Conservation (phyloP, 805 yeast genomes). For the Wickerhamomyces xylosicus region DNA sequence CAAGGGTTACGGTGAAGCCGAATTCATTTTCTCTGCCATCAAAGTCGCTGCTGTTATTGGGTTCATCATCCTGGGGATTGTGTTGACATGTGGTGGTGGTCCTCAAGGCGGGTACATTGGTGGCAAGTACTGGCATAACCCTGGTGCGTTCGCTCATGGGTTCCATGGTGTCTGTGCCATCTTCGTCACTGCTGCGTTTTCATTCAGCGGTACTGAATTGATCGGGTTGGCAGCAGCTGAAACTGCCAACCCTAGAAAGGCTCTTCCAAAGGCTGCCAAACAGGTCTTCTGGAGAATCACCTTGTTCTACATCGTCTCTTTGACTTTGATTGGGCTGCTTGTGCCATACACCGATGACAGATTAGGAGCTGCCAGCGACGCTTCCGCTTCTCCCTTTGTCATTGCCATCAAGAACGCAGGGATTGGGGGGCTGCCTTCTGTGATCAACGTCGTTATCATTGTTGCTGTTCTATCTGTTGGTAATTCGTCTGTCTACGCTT, state of each 20-base stretch:
- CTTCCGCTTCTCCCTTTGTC: slow-evolving; percentile 73
- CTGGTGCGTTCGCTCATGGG: slow-evolving; percentile 42
- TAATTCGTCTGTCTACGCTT: slow-evolving; percentile 42
- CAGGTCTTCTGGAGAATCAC: slow-evolving; percentile 66
- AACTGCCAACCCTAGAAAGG: slow-evolving; percentile 33
- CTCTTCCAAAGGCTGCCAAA: too few relatives aligned
- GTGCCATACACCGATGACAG: slow-evolving; percentile 55
- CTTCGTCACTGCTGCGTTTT: too few relatives aligned
- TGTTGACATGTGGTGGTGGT: slow-evolving; percentile 43
- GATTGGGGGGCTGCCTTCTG: slow-evolving; percentile 46
- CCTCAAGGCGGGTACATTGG: slow-evolving; percentile 39
- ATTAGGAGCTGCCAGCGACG: slow-evolving; percentile 41
- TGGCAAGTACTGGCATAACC: slow-evolving; percentile 38
- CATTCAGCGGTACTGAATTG: slow-evolving; percentile 59
- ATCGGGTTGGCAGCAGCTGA: slow-evolving; percentile 43
- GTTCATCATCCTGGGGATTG: slow-evolving; percentile 36
- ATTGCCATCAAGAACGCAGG: slow-evolving; percentile 59
- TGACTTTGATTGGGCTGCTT: slow-evolving; percentile 49
- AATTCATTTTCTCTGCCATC: slow-evolving; percentile 34
- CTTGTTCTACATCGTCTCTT: slow-evolving; percentile 54
- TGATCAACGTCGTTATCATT: slow-evolving; percentile 51
- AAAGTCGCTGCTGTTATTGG: slow-evolving; percentile 42
- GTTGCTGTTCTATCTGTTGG: slow-evolving; percentile 44
- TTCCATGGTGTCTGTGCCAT: slow-evolving; percentile 63
- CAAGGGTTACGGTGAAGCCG: slow-evolving; percentile 46